Evolutionary conservation across 208 protist species (phyloP).

Genomic region (Wallacemonas rigidus): DNA sequence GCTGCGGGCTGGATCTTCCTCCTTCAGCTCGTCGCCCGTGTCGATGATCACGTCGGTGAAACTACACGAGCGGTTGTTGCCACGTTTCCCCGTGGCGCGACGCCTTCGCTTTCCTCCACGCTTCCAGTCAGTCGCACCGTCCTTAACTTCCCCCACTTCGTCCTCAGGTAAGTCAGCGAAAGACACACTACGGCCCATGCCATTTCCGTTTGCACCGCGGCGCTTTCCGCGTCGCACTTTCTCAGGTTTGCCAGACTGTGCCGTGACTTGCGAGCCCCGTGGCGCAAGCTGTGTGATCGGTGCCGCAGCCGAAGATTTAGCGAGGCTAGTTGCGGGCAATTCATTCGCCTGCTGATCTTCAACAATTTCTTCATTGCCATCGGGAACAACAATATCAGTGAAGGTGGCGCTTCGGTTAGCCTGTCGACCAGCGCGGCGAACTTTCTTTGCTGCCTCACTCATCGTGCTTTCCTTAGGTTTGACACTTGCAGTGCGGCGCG

Average conservation of each 20-base stretch:
- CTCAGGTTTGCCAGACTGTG: neutral
- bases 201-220: slow-evolving; percentile 5
- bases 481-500: slow-evolving; percentile 19
- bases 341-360: slow-evolving; percentile 15
- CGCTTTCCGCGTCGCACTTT: slow-evolving; percentile 1
- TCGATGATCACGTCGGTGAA: slow-evolving; percentile 47
- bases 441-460: slow-evolving; percentile 29
- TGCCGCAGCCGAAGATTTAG: slow-evolving; percentile 1
- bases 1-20: neutral
- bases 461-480: slow-evolving; percentile 41
- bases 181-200: slow-evolving; percentile 28
- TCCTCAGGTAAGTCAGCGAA: slow-evolving; percentile 34
- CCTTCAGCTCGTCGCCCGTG: slow-evolving; percentile 17
- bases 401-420: slow-evolving; percentile 18
- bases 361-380: slow-evolving; percentile 14
- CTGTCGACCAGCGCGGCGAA: slow-evolving; percentile 19
- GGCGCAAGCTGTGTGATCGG: neutral
- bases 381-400: slow-evolving; percentile 4
- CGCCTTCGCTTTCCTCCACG: slow-evolving; percentile 30
- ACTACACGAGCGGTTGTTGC: slow-evolving; percentile 51
- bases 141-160: slow-evolving; percentile 23
- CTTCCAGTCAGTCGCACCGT: slow-evolving; percentile 28
- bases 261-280: neutral
- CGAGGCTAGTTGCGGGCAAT: slow-evolving; percentile 6
- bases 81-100: slow-evolving; percentile 15